Evolutionary conservation across 2,329 filamentous ascomycete genomes (phyloP).

Genomic region (Colletotrichum limetticola): DNA sequence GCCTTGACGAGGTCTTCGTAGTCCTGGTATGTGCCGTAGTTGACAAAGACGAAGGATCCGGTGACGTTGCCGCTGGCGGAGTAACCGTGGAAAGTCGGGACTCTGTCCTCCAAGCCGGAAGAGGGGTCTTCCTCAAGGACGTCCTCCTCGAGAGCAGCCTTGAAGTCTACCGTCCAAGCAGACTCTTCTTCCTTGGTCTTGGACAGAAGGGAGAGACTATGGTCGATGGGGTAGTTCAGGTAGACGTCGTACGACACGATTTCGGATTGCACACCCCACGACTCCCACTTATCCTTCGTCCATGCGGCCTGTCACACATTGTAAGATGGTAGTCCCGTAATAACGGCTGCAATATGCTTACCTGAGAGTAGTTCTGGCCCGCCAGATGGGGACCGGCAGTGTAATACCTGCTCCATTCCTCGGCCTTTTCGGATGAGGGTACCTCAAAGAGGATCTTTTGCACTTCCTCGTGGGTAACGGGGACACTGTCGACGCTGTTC

Average conservation of each 20-base stretch:
- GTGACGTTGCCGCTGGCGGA: conserved; percentile 94
- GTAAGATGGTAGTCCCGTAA: conserved; percentile 24
- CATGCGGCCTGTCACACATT: conserved; percentile 66
- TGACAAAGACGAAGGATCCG: conserved; percentile 86
- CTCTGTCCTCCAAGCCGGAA: conserved; percentile 74
- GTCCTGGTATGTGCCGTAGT: conserved; percentile 89
- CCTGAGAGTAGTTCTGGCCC: conserved; percentile 81
- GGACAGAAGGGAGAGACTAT: conserved; percentile 74
- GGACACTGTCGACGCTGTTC: conserved; percentile 38
- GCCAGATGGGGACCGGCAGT: conserved; percentile 80
- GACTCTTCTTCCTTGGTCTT: conserved; percentile 47
- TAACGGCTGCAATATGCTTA: conserved; percentile 36
- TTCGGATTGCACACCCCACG: conserved; percentile 73
- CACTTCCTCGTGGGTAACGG: conserved; percentile 61
- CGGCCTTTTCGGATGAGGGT: conserved; percentile 65
- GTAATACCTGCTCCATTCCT: conserved; percentile 83
- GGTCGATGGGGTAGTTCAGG: conserved; percentile 80
- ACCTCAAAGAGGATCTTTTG: conserved; percentile 67
- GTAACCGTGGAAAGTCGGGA: conserved; percentile 96
- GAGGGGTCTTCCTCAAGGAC: conserved; percentile 86
- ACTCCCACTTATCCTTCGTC: conserved; percentile 79
- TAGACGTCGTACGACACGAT: conserved; percentile 81
- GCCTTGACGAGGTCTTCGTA: conserved; percentile 83
- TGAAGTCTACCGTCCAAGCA: conserved; percentile 74
- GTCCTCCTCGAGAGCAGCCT: conserved; percentile 86